Evolutionary conservation across 495 filamentous ascomycete species (phyloP).

Genomic region (Penicillium bialowiezense): DNA sequence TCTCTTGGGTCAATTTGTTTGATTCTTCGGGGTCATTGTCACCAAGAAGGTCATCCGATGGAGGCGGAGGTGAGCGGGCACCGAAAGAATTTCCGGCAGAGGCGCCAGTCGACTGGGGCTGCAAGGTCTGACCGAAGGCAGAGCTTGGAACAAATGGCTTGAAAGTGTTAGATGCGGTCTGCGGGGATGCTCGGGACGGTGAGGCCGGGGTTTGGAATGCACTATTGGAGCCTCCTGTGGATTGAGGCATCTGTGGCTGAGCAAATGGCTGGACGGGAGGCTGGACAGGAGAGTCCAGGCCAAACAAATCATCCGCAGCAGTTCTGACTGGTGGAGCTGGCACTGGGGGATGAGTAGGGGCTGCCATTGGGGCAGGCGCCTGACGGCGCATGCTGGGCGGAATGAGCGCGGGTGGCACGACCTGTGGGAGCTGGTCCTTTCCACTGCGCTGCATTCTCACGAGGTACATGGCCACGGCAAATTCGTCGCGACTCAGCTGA

Average conservation of each 20-base stretch:
- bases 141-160: constrained; percentile 91
- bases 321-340: constrained; percentile 56
- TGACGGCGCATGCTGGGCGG: constrained; percentile 85
- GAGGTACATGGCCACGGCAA: constrained; percentile 96
- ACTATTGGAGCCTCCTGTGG: constrained; percentile 65
- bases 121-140: constrained; percentile 80
- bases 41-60: constrained; percentile 87
- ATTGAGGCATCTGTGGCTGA: constrained; percentile 59
- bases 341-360: constrained; percentile 41
- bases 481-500: constrained; percentile 80
- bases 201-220: constrained; percentile 41
- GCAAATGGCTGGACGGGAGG: constrained; percentile 50
- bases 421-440: constrained; percentile 65
- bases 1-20: constrained; percentile 83
- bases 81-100: constrained; percentile 47
- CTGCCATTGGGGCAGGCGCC: constrained; percentile 43
- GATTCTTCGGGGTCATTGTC: constrained; percentile 88
- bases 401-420: constrained; percentile 75
- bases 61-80: constrained; percentile 48
- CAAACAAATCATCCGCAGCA: constrained; percentile 88
- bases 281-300: constrained; percentile 64
- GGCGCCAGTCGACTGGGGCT: constrained; percentile 72
- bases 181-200: constrained; percentile 39
- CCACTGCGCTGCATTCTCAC: constrained; percentile 83
- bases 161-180: constrained; percentile 54